These are phyloP conservation scores for Metarhizium rileyi DNA, from an alignment of 2,329 filamentous ascomycete genomes.

Conservation along the genomic window DNA sequence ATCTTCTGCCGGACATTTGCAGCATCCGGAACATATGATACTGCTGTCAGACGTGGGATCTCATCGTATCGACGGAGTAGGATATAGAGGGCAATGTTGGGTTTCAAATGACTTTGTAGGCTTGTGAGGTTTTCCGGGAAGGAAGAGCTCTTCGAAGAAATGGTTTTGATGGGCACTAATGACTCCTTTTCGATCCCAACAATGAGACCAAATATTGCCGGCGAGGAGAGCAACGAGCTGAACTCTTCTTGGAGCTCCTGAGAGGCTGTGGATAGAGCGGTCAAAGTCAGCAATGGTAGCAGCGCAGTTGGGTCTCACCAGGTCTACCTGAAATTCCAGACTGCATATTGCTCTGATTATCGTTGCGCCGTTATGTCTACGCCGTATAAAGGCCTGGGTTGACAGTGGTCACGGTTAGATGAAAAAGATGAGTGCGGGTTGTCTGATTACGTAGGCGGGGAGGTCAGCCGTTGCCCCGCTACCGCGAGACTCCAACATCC, in stretches of 20 bases:
- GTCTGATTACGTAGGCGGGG: not conserved
- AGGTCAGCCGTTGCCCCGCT: slow-evolving; percentile 2
- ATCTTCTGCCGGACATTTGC: slow-evolving; percentile 79
- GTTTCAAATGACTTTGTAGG: slow-evolving; percentile 53
- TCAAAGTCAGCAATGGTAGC: not conserved
- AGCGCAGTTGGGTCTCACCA: not conserved
- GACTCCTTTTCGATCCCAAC: slow-evolving; percentile 61
- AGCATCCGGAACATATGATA: slow-evolving; percentile 71
- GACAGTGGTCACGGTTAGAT: not conserved
- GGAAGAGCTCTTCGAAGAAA: slow-evolving; percentile 43
- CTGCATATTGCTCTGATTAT: slow-evolving; percentile 48
- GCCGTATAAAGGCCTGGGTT: not conserved
- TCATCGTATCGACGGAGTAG: slow-evolving; percentile 59
- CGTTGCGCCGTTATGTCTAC: not conserved
- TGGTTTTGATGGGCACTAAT: slow-evolving; percentile 48
- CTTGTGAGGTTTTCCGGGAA: slow-evolving; percentile 56
- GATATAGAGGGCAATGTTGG: slow-evolving; percentile 61
- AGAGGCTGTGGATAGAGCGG: slow-evolving; percentile 44
- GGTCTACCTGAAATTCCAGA: slow-evolving; percentile 63
- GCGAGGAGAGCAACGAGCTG: slow-evolving; percentile 53
- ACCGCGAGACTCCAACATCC: not conserved
- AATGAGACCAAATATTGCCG: slow-evolving; percentile 58
- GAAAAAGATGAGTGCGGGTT: not conserved
- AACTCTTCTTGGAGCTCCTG: slow-evolving; percentile 68
- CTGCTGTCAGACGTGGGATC: slow-evolving; percentile 51